These are phyloP conservation scores for Microdochium nivale DNA, from an alignment of 2,329 filamentous ascomycete species.

Conservation along the genomic window DNA sequence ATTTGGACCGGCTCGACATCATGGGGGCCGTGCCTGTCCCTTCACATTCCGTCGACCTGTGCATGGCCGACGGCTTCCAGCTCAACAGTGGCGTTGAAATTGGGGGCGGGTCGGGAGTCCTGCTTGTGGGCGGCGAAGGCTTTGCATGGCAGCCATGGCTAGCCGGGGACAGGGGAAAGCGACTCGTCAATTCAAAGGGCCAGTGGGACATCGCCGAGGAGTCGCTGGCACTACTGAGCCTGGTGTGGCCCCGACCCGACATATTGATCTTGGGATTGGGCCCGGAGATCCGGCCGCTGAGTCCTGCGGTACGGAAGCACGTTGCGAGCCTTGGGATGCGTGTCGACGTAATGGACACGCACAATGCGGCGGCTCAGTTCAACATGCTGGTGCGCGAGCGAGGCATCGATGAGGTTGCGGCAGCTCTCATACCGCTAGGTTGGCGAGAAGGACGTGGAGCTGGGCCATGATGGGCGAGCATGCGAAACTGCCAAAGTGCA, in stretches of 20 bases:
- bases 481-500: too few species aligned
- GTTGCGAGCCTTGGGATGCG: slow-evolving; percentile 74
- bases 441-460: slow-evolving; percentile 58
- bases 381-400: slow-evolving; percentile 93
- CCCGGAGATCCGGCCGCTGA: slow-evolving; percentile 64
- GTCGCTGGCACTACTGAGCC: slow-evolving; percentile 65
- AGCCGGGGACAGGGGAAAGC: slow-evolving; percentile 27
- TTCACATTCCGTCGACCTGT: slow-evolving; percentile 76
- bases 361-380: slow-evolving; percentile 90
- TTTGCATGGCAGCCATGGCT: slow-evolving; percentile 86
- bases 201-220: slow-evolving; percentile 69
- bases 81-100: slow-evolving; percentile 74
- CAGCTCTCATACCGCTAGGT: slow-evolving; percentile 77
- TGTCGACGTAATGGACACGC: slow-evolving; percentile 82
- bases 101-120: slow-evolving; percentile 57
- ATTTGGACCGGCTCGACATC: slow-evolving; percentile 72
- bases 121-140: slow-evolving; percentile 79
- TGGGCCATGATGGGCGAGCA: not conserved
- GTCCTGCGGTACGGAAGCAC: slow-evolving; percentile 61
- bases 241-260: slow-evolving; percentile 87
- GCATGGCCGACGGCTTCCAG: slow-evolving; percentile 74
- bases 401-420: slow-evolving; percentile 76
- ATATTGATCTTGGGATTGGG: slow-evolving; percentile 85
- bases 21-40: slow-evolving; percentile 67
- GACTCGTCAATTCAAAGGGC: slow-evolving; percentile 64